Evolutionary conservation across 2,329 filamentous ascomycete species (phyloP).

Genomic region (Colletotrichum australisinense): DNA sequence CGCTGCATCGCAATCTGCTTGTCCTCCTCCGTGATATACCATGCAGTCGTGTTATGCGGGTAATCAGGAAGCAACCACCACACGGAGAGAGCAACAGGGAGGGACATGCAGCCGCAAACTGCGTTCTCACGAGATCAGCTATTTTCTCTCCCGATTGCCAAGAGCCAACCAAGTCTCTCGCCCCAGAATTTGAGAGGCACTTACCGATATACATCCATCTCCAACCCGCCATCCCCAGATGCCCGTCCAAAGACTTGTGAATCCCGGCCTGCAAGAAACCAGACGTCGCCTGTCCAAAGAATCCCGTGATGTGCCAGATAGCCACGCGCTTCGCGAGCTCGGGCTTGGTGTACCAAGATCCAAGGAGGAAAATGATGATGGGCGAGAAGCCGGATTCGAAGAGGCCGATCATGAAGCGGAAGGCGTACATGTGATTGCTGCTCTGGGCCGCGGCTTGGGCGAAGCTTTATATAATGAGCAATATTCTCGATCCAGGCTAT

Average conservation of each 20-base stretch:
- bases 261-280: constrained; percentile 46
- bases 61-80: constrained; percentile 43
- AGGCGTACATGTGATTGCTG: constrained; percentile 43
- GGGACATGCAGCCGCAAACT: constrained; percentile 40
- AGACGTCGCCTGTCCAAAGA: constrained; percentile 41
- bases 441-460: constrained; percentile 11
- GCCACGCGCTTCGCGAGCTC: constrained; percentile 44
- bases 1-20: constrained; percentile 39
- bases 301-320: constrained; percentile 42
- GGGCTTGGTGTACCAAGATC: constrained; percentile 44
- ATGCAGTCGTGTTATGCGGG: constrained; percentile 41
- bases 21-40: constrained; percentile 42
- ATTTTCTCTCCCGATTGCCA: background rate
- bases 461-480: background rate
- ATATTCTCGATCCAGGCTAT: background rate
- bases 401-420: constrained; percentile 46
- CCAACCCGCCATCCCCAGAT: constrained; percentile 45
- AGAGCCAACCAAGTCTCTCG: too few species aligned
- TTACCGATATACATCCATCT: constrained; percentile 43
- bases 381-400: constrained; percentile 46
- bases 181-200: too few species aligned
- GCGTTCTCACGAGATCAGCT: background rate
- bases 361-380: constrained; percentile 44
- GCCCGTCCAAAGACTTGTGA: constrained; percentile 43
- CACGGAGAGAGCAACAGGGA: constrained; percentile 42